phyloP scores from a whole-genome alignment of 805 yeast species.

The Yarrowia sp. region DNA sequence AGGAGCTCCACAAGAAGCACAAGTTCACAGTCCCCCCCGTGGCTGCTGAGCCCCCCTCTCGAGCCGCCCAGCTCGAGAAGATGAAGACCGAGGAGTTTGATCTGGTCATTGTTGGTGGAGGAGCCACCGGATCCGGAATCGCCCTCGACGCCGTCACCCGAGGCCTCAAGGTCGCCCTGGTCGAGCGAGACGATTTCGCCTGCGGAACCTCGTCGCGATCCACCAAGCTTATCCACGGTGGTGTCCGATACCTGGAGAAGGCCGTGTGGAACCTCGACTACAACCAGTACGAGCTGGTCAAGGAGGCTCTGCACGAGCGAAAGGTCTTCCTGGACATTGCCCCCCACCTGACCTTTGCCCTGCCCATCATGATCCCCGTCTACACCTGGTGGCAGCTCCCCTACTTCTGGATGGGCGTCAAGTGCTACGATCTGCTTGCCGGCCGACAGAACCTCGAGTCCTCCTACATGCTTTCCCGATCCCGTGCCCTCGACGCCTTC shows the following conservation, averaged over 20 bases:
- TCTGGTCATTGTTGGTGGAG: conserved; percentile 91
- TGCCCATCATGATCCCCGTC: conserved; percentile 96
- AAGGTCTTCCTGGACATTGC: conserved; percentile 87
- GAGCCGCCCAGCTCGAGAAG: conserved; percentile 46
- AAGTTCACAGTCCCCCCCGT: conserved; percentile 29
- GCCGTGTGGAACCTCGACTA: conserved; percentile 92
- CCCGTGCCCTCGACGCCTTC: conserved; percentile 72
- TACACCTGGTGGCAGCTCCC: conserved; percentile 96
- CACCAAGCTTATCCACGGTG: conserved; percentile 97
- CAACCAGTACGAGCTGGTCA: conserved; percentile 85
- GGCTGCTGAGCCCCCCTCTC: conserved; percentile 44
- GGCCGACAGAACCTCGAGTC: conserved; percentile 84
- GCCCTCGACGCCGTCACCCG: conserved; percentile 91
- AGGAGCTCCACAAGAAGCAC: conserved; percentile 35
- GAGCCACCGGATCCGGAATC: conserved; percentile 94
- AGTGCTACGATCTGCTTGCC: conserved; percentile 90
- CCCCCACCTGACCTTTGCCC: conserved; percentile 83
- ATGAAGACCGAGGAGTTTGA: conserved; percentile 63
- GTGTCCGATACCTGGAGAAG: conserved; percentile 93
- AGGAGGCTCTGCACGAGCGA: conserved; percentile 88
- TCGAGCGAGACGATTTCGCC: conserved; percentile 90
- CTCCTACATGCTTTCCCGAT: conserved; percentile 73
- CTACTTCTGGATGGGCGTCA: conserved; percentile 89
- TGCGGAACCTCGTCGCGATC: conserved; percentile 92
- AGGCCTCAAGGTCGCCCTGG: conserved; percentile 85